A percentile compares a stretch with the other conserved stretches of the same genome.
phyloP scores from a whole-genome alignment of 306 rosid species.

The Delonix regia region DNA sequence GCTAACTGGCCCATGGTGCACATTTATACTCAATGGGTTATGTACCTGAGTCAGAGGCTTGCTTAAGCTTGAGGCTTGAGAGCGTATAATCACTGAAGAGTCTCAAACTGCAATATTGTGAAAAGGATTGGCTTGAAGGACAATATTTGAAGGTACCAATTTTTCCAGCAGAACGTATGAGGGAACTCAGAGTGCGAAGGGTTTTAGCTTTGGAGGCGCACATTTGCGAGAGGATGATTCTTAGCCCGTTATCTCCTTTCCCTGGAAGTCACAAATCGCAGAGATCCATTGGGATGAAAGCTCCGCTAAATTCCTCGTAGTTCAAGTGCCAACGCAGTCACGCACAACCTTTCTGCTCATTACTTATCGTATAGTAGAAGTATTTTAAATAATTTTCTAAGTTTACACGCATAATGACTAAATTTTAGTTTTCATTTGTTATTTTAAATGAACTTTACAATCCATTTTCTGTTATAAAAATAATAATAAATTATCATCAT shows the following conservation, averaged over 20 bases:
- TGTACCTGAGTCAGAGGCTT: conserved; percentile 56
- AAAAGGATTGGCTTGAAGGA: conserved; percentile 11
- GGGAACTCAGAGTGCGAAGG: conserved; percentile 33
- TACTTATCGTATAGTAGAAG: too few species aligned
- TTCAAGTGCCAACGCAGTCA: background rate
- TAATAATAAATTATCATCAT: too few species aligned
- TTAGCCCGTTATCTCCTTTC: background rate
- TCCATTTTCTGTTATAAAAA: too few species aligned
- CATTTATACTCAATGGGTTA: background rate
- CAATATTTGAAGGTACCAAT: conserved; percentile 14
- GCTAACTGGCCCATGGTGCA: conserved; percentile 3
- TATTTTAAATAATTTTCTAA: too few species aligned
- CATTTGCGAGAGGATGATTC: conserved; percentile 45
- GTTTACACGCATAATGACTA: too few species aligned
- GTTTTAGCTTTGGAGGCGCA: conserved; percentile 44
- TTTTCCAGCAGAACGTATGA: conserved; percentile 35
- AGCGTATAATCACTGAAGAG: conserved; percentile 25
- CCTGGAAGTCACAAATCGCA: background rate
- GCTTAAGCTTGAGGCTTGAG: conserved; percentile 42
- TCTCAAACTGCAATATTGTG: background rate
- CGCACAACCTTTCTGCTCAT: too few species aligned
- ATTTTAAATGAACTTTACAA: too few species aligned
- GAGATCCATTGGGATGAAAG: background rate
- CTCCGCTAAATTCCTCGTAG: background rate
- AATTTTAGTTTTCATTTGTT: too few species aligned